Evolutionary conservation across 805 yeast species (phyloP).

Genomic region (Teunomyces panamensis): DNA sequence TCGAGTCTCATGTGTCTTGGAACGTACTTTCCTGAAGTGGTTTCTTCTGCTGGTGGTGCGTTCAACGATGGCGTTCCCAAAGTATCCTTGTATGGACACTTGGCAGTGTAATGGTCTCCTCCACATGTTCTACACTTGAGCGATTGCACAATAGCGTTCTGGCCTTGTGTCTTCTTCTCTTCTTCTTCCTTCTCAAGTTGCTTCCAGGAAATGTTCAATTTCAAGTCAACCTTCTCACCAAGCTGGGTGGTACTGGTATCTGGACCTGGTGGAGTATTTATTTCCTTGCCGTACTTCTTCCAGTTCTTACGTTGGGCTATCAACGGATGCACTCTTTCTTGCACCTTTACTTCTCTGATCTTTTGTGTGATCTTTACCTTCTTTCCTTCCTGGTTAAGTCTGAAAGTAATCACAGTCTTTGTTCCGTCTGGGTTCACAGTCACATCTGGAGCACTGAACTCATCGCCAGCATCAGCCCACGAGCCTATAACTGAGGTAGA

Average conservation of each 20-base stretch:
- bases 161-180: conserved; percentile 44
- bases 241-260: conserved; percentile 83
- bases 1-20: conserved; percentile 46
- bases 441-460: conserved; percentile 70
- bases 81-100: conserved; percentile 94
- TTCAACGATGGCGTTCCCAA: conserved; percentile 52
- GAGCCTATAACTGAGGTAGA: conserved; percentile 40
- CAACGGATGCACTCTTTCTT: conserved; percentile 77
- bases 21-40: conserved; percentile 35
- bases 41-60: conserved; percentile 41
- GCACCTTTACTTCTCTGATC: conserved; percentile 70
- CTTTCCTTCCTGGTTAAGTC: conserved; percentile 72
- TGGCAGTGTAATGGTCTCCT: conserved; percentile 88
- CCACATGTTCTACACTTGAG: conserved; percentile 86
- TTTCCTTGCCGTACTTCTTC: conserved; percentile 85
- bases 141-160: conserved; percentile 41
- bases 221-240: conserved; percentile 78
- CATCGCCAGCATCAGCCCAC: conserved; percentile 77
- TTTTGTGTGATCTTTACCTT: conserved; percentile 86
- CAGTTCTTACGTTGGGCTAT: conserved; percentile 89
- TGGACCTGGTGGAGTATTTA: conserved; percentile 73
- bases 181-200: conserved; percentile 73
- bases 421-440: conserved; percentile 84
- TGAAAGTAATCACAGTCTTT: conserved; percentile 77
- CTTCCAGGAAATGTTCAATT: conserved; percentile 74